Conservation (phyloP, 805 yeast species). For the Kazachstania africana region DNA sequence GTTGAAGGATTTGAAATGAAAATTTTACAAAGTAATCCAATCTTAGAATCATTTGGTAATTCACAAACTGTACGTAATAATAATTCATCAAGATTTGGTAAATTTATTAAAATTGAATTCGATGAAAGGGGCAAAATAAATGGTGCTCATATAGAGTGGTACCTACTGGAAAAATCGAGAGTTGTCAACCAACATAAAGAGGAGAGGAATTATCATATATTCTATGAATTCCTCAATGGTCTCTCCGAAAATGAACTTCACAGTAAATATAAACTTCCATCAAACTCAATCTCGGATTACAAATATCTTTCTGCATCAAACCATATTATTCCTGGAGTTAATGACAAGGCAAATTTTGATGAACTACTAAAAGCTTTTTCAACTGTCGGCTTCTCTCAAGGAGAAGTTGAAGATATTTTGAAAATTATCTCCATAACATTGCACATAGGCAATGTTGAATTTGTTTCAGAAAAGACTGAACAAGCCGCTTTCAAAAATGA, state of each 20-base stretch:
- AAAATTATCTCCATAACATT: conserved; percentile 62
- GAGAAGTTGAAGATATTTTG: conserved; percentile 48
- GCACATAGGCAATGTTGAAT: conserved; percentile 76
- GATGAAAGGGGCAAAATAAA: conserved; percentile 48
- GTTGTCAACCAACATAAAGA: conserved; percentile 61
- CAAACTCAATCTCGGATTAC: conserved; percentile 14
- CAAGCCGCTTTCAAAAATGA: conserved; percentile 59
- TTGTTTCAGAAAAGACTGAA: conserved; percentile 53
- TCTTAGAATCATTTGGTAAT: conserved; percentile 91
- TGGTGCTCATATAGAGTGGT: conserved; percentile 94
- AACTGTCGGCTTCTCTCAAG: conserved; percentile 54
- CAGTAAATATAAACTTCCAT: conserved; percentile 32
- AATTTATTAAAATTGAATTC: conserved; percentile 81
- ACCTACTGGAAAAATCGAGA: conserved; percentile 84
- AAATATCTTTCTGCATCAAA: conserved; percentile 47
- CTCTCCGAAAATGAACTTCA: conserved; percentile 32
- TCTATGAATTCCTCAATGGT: conserved; percentile 77
- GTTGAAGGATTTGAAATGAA: conserved; percentile 57
- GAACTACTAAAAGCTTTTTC: conserved; percentile 54
- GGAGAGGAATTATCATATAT: conserved; percentile 90
- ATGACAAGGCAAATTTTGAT: conserved; percentile 61
- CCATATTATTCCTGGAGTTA: conserved; percentile 55
- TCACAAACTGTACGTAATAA: conserved; percentile 90
- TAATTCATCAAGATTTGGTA: conserved; percentile 94
- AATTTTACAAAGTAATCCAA: conserved; percentile 89